A percentile compares a stretch with the other conserved stretches of the same genome.
phyloP scores from a whole-genome alignment of 2,329 filamentous ascomycete species.

The Xylariaceae sp. region DNA sequence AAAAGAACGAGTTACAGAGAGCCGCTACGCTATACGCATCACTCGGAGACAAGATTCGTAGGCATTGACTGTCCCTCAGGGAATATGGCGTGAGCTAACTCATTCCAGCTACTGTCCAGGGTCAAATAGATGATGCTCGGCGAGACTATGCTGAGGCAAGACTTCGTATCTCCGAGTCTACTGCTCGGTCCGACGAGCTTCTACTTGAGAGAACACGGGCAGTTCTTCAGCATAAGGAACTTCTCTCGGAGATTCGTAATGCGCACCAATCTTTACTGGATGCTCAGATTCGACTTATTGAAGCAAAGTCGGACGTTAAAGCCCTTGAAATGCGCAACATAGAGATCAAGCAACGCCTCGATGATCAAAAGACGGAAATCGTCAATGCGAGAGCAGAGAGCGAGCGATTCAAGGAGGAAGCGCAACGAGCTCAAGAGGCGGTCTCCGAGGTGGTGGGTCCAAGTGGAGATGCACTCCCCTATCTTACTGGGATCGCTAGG shows the following conservation, averaged over 20 bases:
- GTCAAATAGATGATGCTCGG: slow-evolving; percentile 31
- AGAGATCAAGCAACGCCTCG: slow-evolving; percentile 52
- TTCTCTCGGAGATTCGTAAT: slow-evolving; percentile 58
- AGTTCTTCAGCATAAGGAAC: slow-evolving; percentile 50
- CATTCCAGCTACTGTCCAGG: slow-evolving; percentile 35
- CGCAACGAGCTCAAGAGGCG: slow-evolving; percentile 35
- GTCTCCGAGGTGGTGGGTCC: slow-evolving; percentile 40
- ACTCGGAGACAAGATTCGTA: slow-evolving; percentile 68
- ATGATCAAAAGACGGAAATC: slow-evolving; percentile 42
- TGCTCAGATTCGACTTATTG: slow-evolving; percentile 65
- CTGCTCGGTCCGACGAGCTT: slow-evolving; percentile 51
- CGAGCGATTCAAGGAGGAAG: slow-evolving; percentile 35
- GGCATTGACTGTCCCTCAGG: slow-evolving; percentile 24
- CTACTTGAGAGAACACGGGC: slow-evolving; percentile 54
- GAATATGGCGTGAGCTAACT: slow-evolving; percentile 20
- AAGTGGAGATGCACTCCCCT: slow-evolving; percentile 38
- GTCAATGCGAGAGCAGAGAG: slow-evolving; percentile 38
- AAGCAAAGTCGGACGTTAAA: slow-evolving; percentile 76
- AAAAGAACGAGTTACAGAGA: slow-evolving; percentile 66
- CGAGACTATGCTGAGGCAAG: slow-evolving; percentile 35
- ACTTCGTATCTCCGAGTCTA: slow-evolving; percentile 47
- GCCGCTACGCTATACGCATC: slow-evolving; percentile 61
- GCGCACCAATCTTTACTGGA: slow-evolving; percentile 64
- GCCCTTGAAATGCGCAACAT: slow-evolving; percentile 63
- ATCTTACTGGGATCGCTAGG: slow-evolving; percentile 42